Evolutionary conservation across 2,329 filamentous ascomycete species (phyloP), one percentile per base, ranked within the genome.

Genomic region (Aciculosporium take): DNA sequence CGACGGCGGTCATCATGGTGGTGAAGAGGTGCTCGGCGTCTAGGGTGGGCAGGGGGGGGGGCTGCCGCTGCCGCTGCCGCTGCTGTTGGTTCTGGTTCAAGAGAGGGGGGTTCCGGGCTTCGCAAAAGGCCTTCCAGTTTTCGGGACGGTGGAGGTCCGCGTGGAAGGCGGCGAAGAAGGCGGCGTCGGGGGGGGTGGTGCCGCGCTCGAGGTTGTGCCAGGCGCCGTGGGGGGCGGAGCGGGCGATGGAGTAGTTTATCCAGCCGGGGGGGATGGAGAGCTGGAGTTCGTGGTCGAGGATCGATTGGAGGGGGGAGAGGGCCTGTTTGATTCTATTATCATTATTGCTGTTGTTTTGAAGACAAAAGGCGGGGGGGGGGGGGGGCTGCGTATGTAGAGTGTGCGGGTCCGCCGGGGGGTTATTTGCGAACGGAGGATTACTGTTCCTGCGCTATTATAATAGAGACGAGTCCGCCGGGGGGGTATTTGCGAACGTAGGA

Each of bases 201-300:
- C 89, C 89, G 44, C 82, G 79, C 60, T 98, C 91, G 35, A 96
- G 72, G 33, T 73, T 75, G 55, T 94, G 87, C 89, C 89, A 96
- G 56, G 76, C 81, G 31, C 91, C 91, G 49, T 78, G 64, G 2
- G 86, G 87, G 0, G 80, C 76, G 3, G 81, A 79, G 51, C 74
- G 74, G 40, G 85, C 86, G 55, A 96, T 91, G 51, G 83, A 83
- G 63, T 82, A 81, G 66, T 96, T 96, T 52, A 96, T 72, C 80
- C 87, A 96, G 55, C 88, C 89, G 3, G 78, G 71, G 1, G 88
- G 89, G 38, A 96, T 89, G 31, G 71, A 71, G 43, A 84, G 69
- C 45, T 72, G 66, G 41, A 79, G 65, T 58, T 96, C 91, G 59
- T 95, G 95, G 62, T 94, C 82, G 43, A 94, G 71, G 53, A 98